Evolutionary conservation across 164 flowering plant genomes (phyloP), one percentile per base, ranked within the genome.

Genomic region (Piper longum): DNA sequence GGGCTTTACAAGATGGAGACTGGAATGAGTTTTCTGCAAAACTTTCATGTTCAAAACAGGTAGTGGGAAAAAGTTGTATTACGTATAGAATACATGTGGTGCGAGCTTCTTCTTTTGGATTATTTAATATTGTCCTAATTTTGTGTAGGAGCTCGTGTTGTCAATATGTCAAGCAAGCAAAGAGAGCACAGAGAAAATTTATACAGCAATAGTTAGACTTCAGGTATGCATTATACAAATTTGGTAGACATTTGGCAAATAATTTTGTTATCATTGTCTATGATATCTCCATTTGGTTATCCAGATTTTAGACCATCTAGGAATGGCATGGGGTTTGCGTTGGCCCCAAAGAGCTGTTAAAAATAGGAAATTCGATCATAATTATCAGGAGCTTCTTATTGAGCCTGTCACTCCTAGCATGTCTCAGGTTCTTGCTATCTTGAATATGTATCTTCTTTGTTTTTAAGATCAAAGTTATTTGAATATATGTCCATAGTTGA

Each of bases 221-320:
- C 98, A 93, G 98, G 98, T 93, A 71, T 51, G 9, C 45, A 18
- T 40, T 56, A 18, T 57, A 57, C 19, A 44, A 64, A 18, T 16
- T 58, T 61, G n/a, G 44, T 58, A 13, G 39, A 58, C 13, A 36
- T 26, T 58, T 4, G 19, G 17, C 61, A 19, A 19, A 9, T 58
- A 58, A 1, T 19, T 36, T n/a, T 19, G 40, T 1, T 58, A 4
- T 39, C 39, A 4, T 2, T 55, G 13, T 61, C 36, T 26, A 26
- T 26, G 36, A 26, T 26, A 26, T 26, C 36, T 26, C 36, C 36
- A 26, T 26, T 26, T 57, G 68, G 16, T 61, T 62, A 2, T 78
- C 63, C 80, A 92, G 98, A 89, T 88, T 4, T 74, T 92, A 63
- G 76, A 84, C 69, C 98, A 92, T 80, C 88, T 92, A 71, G 90